Evolutionary conservation across 495 filamentous ascomycete species (phyloP), one percentile per base, ranked within the genome.

Genomic region (Wilcoxina mikolae): DNA sequence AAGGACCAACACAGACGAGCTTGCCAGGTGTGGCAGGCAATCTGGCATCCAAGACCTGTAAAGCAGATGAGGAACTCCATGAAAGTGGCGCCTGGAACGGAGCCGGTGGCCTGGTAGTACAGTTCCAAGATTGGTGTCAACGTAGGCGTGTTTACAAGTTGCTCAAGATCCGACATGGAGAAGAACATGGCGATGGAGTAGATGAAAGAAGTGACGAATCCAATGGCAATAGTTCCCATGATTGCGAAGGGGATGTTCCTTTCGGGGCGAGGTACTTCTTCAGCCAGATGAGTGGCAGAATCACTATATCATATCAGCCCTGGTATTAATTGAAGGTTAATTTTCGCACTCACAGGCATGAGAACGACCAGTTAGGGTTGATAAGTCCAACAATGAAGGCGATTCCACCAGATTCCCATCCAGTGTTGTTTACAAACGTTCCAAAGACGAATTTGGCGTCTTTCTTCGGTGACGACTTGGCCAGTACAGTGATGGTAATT

Each of bases 311-410:
- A 35, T 35, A 45, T 45, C 22, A 45, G 22, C 42, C 42, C 5
- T 9, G 5, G 18, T 45, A 9, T 45, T 9, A 17, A 5, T 45
- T 45, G 15, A 9, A n/a, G 42, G 42, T 20, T 5, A 45, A 7
- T 5, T 45, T 20, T 9, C 7, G 5, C 12, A 45, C 42, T 23
- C 18, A 45, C 15, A 82, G 68, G 58, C 77, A 77, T 27, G 75
- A 72, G 57, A 82, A 81, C 50, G 72, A 71, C 72, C 74, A 82
- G 57, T 80, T 80, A 18, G 75, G 71, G 61, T 79, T 79, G 57
- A 80, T 74, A 20, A 82, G 67, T 11, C 79, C 79, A 28, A 78
- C 72, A 46, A 83, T 79, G 66, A 82, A 81, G n/a, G 76, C 78
- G 51, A 82, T 80, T 11, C 71, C 76, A 48, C 74, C 71, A 10